Evolutionary conservation across 768 basidiomycete genomes (phyloP), one percentile per base, ranked within the genome.

Genomic region (Boletus reticulatus): DNA sequence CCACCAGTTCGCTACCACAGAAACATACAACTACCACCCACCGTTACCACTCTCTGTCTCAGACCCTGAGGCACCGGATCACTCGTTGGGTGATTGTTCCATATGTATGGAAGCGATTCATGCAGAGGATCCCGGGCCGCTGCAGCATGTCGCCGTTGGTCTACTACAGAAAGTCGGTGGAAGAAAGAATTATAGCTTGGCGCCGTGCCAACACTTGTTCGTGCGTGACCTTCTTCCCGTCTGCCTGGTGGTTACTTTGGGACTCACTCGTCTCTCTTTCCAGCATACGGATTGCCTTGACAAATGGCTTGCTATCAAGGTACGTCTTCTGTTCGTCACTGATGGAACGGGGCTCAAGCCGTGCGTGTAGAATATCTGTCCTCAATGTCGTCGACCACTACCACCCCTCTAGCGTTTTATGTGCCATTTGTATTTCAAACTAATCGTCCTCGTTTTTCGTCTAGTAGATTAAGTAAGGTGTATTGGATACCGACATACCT

Each of bases 91-190:
- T 8, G 92, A 95, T 66, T 97, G 94, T 63, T 84, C 92, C 7
- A 95, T 97, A 50, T 96, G 94, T 64, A 94, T 96, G 92, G 94
- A 96, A 55, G 80, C 84, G 6, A 94, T 95, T 59, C 64, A 82
- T 39, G 68, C 82, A 24, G 80, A 84, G 43, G 73, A 79, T 43
- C 65, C 72, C 7, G 64, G 75, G 43, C 74, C 70, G 9, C 63
- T 72, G 20, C 73, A 65, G 22, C 71, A 69, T 39, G 68, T 72
- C 19, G 65, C 72, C 19, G 69, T 67, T n/a, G 73, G 78, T 24
- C 65, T 85, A 36, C 55, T 71, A 14, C 71, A 67, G 11, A 71
- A 67, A 22, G 70, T 71, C 27, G 70, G 67, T 9, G 69, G 70
- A 50, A 77, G 85, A 61, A 85, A 86, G 68, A 80, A 74, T 52